A percentile compares a stretch with the other conserved stretches of the same genome.
These are phyloP conservation scores for Penicillium freii DNA, from an alignment of 2,329 filamentous ascomycete genomes.

Conservation along the genomic window DNA sequence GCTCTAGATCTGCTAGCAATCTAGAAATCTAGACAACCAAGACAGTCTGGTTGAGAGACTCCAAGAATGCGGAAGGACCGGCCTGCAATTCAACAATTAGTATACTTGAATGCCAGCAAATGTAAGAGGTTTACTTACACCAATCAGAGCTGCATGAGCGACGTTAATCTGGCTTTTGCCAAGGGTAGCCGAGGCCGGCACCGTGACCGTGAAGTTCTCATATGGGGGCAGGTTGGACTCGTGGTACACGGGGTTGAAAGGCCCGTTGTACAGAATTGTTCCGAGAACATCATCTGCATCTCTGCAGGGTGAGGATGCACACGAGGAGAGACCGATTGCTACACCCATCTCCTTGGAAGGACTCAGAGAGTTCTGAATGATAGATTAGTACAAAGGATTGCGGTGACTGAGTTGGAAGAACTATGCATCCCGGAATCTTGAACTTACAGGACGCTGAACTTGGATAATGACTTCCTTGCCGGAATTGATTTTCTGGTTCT, in stretches of 20 bases:
- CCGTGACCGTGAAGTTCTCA: constrained; percentile 32
- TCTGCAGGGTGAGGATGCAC: constrained; percentile 18
- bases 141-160: constrained; percentile 31
- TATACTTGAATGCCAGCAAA: not conserved
- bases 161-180: constrained; percentile 27
- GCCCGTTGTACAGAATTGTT: constrained; percentile 29
- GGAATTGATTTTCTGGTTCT: constrained; percentile 17
- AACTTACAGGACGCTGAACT: constrained; percentile 31
- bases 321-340: constrained; percentile 33
- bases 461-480: constrained; percentile 28
- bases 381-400: not conserved
- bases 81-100: constrained; percentile 21
- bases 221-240: constrained; percentile 25
- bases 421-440: not conserved
- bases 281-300: constrained; percentile 24
- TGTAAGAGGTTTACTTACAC: constrained; percentile 23
- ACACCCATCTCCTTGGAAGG: constrained; percentile 28
- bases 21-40: constrained; percentile 23
- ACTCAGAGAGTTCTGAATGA: constrained; percentile 27
- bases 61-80: constrained; percentile 21
- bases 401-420: too few relatives aligned
- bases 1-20: not conserved
- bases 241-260: constrained; percentile 30
- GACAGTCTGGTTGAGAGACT: constrained; percentile 28
- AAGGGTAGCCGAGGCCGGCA: constrained; percentile 18